Evolutionary conservation across 345 rosid species (phyloP), one percentile per base, ranked within the genome.

Genomic region (Sonneratia alba): DNA sequence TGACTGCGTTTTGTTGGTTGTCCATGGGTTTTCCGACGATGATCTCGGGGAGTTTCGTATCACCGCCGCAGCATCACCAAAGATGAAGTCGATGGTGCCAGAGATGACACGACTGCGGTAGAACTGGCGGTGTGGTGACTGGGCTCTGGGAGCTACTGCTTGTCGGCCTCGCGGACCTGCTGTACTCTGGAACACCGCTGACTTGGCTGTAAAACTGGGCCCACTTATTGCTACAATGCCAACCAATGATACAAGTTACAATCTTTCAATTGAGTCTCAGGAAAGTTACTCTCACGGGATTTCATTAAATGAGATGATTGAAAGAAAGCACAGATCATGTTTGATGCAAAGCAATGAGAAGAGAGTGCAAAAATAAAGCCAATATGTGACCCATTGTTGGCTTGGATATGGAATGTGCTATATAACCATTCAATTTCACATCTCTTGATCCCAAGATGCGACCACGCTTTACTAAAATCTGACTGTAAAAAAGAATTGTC

Each of bases 51-150:
- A 84, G 81, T 85, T 83, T 49, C 86, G 90, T 76, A 86, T 78
- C 48, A 80, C 63, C 0, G 81, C 73, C 0, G 86, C 40, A 1
- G 83, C 79, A 40, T 83, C 83, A 0, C 87, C 85, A 36, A 84
- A 86, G 71, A 84, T 80, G 88, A 88, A 84, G 69, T 86, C 90
- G 13, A 84, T 24, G 0, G 86, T 86, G 16, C 88, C 86, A 0
- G 90, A 84, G 73, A 86, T 78, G 68, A 84, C 82, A 56, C 88
- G 84, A 64, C 85, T 86, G 49, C 81, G 83, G 68, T 80, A 88
- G 75, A 83, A 86, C 42, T 85, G 90, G 45, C 87, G 79, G 38
- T 83, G 82, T 7, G 86, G 78, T 27, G 87, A 76, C 49, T 81
- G 76, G 9, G 82, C 83, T 14, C 82, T 83, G 24, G 80, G 82